Base-by-base conservation (phyloP, 345 rosid species). In the Lepidium aucheri region DNA sequence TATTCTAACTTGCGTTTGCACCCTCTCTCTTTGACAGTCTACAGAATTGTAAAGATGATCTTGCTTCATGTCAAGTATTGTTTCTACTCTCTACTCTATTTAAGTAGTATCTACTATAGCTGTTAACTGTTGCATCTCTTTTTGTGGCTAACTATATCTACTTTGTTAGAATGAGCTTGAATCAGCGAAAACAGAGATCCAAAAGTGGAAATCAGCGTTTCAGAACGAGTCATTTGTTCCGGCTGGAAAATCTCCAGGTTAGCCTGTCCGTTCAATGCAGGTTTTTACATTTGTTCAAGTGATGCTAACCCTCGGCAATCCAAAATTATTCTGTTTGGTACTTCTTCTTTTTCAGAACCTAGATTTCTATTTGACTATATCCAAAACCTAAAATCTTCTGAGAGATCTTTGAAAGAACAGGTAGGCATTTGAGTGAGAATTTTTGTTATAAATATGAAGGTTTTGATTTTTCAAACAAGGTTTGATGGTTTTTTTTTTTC, bases 341-440 rank as follows among this genome's bases (percentile, higher is more conserved):
- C 42, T 26, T 26, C 30, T 73, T 44, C n/a, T n/a, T 69, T 72
- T 83, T 82, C 74, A 90, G 94, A 90, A 61, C 97, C 97, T 52
- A 83, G 80, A 70, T 62, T 85, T 54, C 73, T 88, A 60, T 81
- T 84, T 72, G 81, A 77, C 66, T 84, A 85, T 76, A 87, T 94
- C 68, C 99, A 88, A 63, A 81, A 85, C 24, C 71, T 94, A 43
- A 90, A 80, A 77, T 85, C 88, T 59, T 94, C 95, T 1, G 96
- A 94, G 74, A 95, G 86, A 74, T 75, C 82, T 18, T 77, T 85
- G 82, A 82, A 82, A 77, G 99, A 90, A 77, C 99, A 90, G 88
- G 99, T 84, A 42, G 59, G 70, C 68, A 40, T 64, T 67, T 70
- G 53, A n/a, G 52, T 65, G 8, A 5, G 40, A 20, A 39, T 40